Base-by-base conservation (phyloP, 805 yeast species). In the Phaffomyces antillensis region DNA sequence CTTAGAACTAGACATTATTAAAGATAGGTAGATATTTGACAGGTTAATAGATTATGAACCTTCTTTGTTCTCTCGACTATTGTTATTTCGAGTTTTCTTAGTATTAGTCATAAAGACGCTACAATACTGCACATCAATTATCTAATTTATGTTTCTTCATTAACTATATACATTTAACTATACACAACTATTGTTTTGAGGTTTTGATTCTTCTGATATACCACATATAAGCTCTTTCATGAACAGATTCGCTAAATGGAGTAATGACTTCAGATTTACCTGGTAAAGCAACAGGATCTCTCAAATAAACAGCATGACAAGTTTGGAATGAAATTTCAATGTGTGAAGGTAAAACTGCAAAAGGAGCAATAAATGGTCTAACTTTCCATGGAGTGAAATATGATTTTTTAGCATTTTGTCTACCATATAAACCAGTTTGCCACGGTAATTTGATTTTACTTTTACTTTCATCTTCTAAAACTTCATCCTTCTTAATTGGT, bases 361-460 rank as follows among this genome's bases (percentile, higher is more conserved):
- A 86, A 39, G 96, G 95, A 3, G 96, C 90, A 51, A 93, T 67
- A 67, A 91, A 93, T 37, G 88, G 93, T 67, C 96, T 83, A 53
- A 96, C 95, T 48, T 82, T 76, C 97, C 97, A 93, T 42, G 99
- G 99, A 3, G 98, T 88, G 72, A 91, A 93, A 67, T 83, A 93
- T 5, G 90, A 77, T 67, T 86, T 89, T 16, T 71, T 59, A 15
- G 89, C 83, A 43, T 86, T 83, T 53, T 78, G 65, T 57, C 95
- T 82, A 20, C 98, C 98, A 64, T 75, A 88, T 50, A 85, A 72
- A 39, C 80, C 77, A 46, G 72, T 73, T 66, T 88, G 95, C 90
- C 93, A 86, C 45, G 96, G 96, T 47, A 89, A 70, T 32, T 69
- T 56, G 41, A 87, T 74, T n/a, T 67, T 62, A 28, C 78, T 73